These are phyloP conservation scores for Zarea fungicola DNA, from an alignment of 2,329 filamentous ascomycete species.

Conservation along the genomic window DNA sequence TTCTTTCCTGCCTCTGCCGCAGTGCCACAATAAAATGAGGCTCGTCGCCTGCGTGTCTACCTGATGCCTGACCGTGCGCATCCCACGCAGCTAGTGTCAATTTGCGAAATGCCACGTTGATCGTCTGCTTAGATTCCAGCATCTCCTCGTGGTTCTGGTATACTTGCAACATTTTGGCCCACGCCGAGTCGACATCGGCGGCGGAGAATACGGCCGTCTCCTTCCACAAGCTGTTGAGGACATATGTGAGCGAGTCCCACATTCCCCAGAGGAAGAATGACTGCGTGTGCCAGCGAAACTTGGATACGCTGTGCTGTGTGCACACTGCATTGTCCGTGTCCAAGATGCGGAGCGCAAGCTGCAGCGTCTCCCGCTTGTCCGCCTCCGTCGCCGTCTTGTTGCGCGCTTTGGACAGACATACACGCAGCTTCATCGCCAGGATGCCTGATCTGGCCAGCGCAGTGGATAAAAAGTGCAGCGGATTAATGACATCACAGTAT, in stretches of 20 bases:
- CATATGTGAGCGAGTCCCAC: constrained; percentile 28
- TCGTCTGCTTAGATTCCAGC: constrained; percentile 21
- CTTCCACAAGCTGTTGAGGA: constrained; percentile 23
- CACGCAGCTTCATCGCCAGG: constrained; percentile 21
- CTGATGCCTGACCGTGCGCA: constrained; percentile 12
- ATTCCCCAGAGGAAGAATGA: constrained; percentile 30
- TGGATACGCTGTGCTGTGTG: constrained; percentile 19
- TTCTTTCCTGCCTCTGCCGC: neutral
- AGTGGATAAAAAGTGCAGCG: constrained; percentile 30
- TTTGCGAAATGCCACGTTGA: constrained; percentile 25
- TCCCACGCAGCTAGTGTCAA: constrained; percentile 31
- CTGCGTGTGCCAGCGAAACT: constrained; percentile 27
- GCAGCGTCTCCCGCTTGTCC: constrained; percentile 22
- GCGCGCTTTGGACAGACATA: constrained; percentile 18
- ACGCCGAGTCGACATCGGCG: constrained; percentile 17
- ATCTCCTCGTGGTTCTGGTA: constrained; percentile 26
- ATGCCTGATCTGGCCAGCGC: constrained; percentile 23
- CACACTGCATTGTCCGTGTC: constrained; percentile 29
- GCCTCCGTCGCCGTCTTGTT: constrained; percentile 21
- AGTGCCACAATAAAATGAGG: constrained; percentile 22
- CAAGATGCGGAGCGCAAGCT: constrained; percentile 32
- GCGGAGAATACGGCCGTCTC: constrained; percentile 17
- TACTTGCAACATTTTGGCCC: constrained; percentile 23
- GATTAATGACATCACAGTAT: constrained; percentile 38
- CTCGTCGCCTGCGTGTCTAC: constrained; percentile 10